These are phyloP conservation scores for Aspergillus awamori DNA, from an alignment of 2,329 filamentous ascomycete genomes.

Conservation along the genomic window DNA sequence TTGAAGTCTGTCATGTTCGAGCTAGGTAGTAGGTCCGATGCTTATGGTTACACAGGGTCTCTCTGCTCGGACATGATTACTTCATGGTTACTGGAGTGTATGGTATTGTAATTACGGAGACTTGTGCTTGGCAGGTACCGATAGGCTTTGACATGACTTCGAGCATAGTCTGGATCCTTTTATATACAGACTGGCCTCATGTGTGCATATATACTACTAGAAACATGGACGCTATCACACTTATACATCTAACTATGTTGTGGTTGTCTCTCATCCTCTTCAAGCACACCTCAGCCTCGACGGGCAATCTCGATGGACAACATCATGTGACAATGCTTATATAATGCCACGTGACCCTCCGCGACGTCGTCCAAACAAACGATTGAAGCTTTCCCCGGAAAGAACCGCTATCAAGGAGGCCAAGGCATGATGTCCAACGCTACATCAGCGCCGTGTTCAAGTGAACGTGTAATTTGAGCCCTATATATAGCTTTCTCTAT, in stretches of 20 bases:
- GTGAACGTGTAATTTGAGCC: constrained; percentile 10
- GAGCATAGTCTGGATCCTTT: too few relatives aligned
- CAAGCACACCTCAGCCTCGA: not conserved
- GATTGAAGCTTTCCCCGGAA: constrained; percentile 11
- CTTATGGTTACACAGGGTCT: not conserved
- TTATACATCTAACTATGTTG: not conserved
- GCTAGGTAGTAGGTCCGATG: not conserved
- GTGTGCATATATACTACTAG: not conserved
- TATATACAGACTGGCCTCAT: too few relatives aligned
- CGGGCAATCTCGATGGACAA: too few relatives aligned
- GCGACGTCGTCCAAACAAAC: constrained; percentile 15
- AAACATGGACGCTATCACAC: too few relatives aligned
- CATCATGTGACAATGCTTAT: constrained; percentile 10
- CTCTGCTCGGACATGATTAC: too few relatives aligned
- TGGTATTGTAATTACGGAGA: too few relatives aligned
- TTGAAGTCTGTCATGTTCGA: not conserved
- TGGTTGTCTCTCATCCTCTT: not conserved
- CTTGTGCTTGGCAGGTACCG: too few relatives aligned
- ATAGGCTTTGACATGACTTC: too few relatives aligned
- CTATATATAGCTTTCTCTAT: not conserved
- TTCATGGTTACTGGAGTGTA: too few relatives aligned
- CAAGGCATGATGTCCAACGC: constrained; percentile 19
- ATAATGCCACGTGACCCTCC: constrained; percentile 11
- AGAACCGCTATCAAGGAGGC: constrained; percentile 3
- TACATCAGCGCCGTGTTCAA: not conserved